These are phyloP conservation scores for Zoysia japonica DNA, from an alignment of 176 grass and related monocot species.

Conservation along the genomic window DNA sequence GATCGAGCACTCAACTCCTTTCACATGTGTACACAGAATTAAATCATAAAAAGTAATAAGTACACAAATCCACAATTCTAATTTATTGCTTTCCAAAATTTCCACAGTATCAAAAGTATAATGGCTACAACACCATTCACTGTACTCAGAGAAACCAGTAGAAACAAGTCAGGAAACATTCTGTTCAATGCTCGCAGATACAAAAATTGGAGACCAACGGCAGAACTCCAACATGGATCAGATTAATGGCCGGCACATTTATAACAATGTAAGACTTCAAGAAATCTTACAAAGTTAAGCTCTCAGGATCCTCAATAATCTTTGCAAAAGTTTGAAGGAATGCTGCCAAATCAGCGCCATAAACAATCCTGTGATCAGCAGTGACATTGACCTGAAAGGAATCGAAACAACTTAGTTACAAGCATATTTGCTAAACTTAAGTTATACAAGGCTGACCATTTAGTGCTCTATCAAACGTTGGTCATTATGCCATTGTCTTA, in stretches of 20 bases:
- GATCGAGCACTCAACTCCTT: too few species aligned
- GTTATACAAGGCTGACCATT: not conserved
- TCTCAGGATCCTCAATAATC: constrained; percentile 85
- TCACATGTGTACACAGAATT: not conserved
- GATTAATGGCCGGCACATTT: constrained; percentile 3
- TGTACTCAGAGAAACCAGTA: constrained; percentile 20
- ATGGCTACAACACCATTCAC: constrained; percentile 22
- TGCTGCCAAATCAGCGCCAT: constrained; percentile 96
- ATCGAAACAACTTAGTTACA: constrained; percentile 4
- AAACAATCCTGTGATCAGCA: constrained; percentile 93
- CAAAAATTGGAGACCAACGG: constrained; percentile 28
- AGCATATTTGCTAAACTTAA: not conserved
- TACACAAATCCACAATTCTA: constrained; percentile 43
- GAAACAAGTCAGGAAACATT: constrained; percentile 31
- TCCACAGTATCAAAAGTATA: constrained; percentile 29
- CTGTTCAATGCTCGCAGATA: constrained; percentile 18
- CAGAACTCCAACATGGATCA: constrained; percentile 33
- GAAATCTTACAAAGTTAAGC: constrained; percentile 73
- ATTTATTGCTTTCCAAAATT: constrained; percentile 46
- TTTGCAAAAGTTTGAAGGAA: constrained; percentile 94
- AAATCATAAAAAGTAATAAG: not conserved
- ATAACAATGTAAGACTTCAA: constrained; percentile 38
- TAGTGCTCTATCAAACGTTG: not conserved
- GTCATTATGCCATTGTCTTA: not conserved
- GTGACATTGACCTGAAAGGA: constrained; percentile 90